These are phyloP conservation scores for Amaranthus hypochondriacus DNA, from an alignment of 148 eudicot genomes.

Conservation along the genomic window DNA sequence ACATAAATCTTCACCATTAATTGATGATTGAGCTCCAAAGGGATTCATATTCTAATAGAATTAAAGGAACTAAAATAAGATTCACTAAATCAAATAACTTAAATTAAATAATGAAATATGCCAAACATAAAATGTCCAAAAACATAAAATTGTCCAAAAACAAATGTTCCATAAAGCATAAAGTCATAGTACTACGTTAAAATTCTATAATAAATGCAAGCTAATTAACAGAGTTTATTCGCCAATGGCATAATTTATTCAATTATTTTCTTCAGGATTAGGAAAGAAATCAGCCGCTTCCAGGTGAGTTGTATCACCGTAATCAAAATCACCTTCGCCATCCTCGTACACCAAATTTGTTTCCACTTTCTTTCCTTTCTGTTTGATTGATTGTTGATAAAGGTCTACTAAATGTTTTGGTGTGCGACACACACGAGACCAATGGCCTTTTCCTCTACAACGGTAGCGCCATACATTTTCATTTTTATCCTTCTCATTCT, in stretches of 20 bases:
- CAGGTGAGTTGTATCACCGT: background rate
- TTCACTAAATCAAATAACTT: background rate
- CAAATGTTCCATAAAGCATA: background rate
- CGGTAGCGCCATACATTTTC: slow-evolving; percentile 15
- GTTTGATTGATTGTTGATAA: background rate
- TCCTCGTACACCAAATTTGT: slow-evolving; percentile 1
- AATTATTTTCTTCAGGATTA: background rate
- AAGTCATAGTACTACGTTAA: too few species aligned
- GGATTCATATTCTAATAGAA: background rate
- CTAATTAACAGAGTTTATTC: background rate
- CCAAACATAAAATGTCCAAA: background rate
- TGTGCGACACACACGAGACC: slow-evolving; percentile 5
- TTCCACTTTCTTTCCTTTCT: slow-evolving; percentile 11
- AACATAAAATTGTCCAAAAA: background rate
- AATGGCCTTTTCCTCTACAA: slow-evolving; percentile 2
- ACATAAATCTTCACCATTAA: too few species aligned
- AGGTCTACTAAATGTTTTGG: slow-evolving; percentile 10
- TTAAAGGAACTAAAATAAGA: too few species aligned
- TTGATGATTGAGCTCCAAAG: too few species aligned
- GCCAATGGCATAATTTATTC: background rate
- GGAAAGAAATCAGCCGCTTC: background rate
- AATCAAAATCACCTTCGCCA: background rate
- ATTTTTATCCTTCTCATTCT: background rate
- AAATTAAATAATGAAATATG: background rate
- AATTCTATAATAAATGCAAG: background rate